Evolutionary conservation across 495 filamentous ascomycete species (phyloP).

Genomic region (Penicillium antarcticum): DNA sequence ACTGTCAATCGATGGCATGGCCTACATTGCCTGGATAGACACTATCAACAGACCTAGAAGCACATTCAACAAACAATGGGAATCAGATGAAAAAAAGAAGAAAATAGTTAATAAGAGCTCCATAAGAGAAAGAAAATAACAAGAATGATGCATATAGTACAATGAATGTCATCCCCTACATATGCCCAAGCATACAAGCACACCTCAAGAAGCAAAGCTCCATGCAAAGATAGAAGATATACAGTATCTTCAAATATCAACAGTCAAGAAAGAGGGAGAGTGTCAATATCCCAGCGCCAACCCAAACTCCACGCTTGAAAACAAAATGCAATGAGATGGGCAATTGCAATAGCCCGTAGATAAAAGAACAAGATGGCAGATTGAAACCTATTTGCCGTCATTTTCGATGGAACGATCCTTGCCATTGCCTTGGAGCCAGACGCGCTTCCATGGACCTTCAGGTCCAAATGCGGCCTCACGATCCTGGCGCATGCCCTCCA

Average conservation of each 20-base stretch:
- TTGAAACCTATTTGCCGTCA: slow-evolving; percentile 25
- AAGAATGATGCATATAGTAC: slow-evolving; percentile 24
- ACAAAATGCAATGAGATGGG: slow-evolving; percentile 11
- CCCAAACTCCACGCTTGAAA: slow-evolving; percentile 34
- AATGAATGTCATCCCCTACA: neutral
- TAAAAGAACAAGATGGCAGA: neutral
- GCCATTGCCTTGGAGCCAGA: slow-evolving; percentile 40
- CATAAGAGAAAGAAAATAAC: neutral
- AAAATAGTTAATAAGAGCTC: neutral
- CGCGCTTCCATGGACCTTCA: slow-evolving; percentile 47
- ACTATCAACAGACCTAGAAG: too few relatives aligned
- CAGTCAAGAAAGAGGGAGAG: slow-evolving; percentile 18
- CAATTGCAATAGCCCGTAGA: neutral
- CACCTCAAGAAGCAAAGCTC: slow-evolving; percentile 1
- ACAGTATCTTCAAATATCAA: neutral
- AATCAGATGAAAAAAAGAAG: neutral
- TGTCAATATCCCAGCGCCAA: slow-evolving; percentile 26
- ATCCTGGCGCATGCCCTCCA: slow-evolving; percentile 80
- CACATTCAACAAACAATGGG: too few relatives aligned
- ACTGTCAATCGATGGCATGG: too few relatives aligned
- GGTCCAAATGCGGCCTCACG: slow-evolving; percentile 46
- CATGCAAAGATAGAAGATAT: slow-evolving; percentile 4
- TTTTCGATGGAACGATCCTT: slow-evolving; percentile 26
- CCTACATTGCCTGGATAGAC: too few relatives aligned
- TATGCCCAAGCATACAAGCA: slow-evolving; percentile 22